These are phyloP conservation scores for Phyllosticta ampelicida DNA, from an alignment of 2,329 filamentous ascomycete genomes.

Conservation along the genomic window DNA sequence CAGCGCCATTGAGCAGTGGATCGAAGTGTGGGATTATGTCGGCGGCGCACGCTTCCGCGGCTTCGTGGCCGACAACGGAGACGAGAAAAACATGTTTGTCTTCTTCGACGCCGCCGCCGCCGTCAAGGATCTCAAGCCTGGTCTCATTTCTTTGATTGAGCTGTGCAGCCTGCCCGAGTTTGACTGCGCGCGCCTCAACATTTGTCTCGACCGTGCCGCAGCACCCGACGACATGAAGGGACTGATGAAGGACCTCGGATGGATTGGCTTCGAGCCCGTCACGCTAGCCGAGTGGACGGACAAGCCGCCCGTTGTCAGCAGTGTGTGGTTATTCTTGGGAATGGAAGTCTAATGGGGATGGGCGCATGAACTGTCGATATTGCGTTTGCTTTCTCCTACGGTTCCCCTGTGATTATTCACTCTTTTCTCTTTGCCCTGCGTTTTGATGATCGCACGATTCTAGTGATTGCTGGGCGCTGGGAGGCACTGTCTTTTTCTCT, in stretches of 20 bases:
- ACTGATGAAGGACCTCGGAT: conserved; percentile 73
- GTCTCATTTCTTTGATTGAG: conserved; percentile 83
- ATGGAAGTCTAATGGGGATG: conserved; percentile 59
- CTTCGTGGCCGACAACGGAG: conserved; percentile 62
- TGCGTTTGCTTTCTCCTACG: background rate
- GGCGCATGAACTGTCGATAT: background rate
- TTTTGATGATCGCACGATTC: background rate
- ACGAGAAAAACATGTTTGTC: conserved; percentile 68
- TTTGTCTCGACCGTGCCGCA: conserved; percentile 61
- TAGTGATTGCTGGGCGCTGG: background rate
- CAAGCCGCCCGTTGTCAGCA: conserved; percentile 54
- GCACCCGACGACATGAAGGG: conserved; percentile 50
- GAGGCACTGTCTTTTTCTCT: background rate
- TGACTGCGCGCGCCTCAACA: conserved; percentile 64
- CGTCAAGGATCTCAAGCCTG: conserved; percentile 72
- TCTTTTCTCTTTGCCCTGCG: background rate
- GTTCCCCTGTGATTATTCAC: background rate
- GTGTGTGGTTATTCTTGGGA: conserved; percentile 74
- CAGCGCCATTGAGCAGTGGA: conserved; percentile 47
- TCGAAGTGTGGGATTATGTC: conserved; percentile 78
- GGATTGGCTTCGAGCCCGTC: conserved; percentile 81
- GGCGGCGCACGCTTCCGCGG: conserved; percentile 77
- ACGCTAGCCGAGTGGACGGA: conserved; percentile 68
- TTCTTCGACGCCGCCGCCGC: conserved; percentile 72
- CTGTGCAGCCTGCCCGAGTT: conserved; percentile 63